Conservation (phyloP, 1,284 basidiomycete genomes). For the Fomes fomentarius region DNA sequence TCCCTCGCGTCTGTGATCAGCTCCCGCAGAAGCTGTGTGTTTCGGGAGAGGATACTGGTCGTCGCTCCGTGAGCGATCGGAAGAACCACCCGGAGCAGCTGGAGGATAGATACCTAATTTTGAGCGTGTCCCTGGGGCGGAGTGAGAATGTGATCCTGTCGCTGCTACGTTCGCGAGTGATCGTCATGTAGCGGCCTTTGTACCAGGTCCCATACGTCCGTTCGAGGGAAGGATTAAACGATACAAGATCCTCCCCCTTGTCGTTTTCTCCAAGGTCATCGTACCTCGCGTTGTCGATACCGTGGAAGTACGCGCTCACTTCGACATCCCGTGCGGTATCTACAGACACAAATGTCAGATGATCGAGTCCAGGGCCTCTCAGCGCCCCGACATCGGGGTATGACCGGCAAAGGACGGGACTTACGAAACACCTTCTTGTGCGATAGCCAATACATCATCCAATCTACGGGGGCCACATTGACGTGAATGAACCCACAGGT, state of each 20-base stretch:
- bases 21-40: slow-evolving; percentile 26
- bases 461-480: slow-evolving; percentile 15
- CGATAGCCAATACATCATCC: slow-evolving; percentile 22
- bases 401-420: neutral
- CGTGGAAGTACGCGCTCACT: slow-evolving; percentile 9
- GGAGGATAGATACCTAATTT: too few species aligned
- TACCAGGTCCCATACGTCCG: slow-evolving; percentile 54
- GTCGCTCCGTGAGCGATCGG: too few species aligned
- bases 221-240: slow-evolving; percentile 51
- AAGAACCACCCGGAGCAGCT: too few species aligned
- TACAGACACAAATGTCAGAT: neutral
- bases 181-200: slow-evolving; percentile 48
- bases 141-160: slow-evolving; percentile 27
- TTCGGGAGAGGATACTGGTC: slow-evolving; percentile 28
- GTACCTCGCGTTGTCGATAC: neutral
- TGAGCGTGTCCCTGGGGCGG: slow-evolving; percentile 23
- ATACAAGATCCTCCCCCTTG: slow-evolving; percentile 35
- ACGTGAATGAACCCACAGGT: slow-evolving; percentile 30
- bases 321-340: slow-evolving; percentile 16
- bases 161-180: slow-evolving; percentile 42
- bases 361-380: too few species aligned
- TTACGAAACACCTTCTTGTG: slow-evolving; percentile 16
- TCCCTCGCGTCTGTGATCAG: slow-evolving; percentile 34
- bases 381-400: too few species aligned
- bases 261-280: slow-evolving; percentile 28